Percentiles rank a stretch among this genome's conserved stretches.
These are phyloP conservation scores for Umbelopsis sp. DNA, from an alignment of 192 early-diverging fungal genomes.

Conservation along the genomic window DNA sequence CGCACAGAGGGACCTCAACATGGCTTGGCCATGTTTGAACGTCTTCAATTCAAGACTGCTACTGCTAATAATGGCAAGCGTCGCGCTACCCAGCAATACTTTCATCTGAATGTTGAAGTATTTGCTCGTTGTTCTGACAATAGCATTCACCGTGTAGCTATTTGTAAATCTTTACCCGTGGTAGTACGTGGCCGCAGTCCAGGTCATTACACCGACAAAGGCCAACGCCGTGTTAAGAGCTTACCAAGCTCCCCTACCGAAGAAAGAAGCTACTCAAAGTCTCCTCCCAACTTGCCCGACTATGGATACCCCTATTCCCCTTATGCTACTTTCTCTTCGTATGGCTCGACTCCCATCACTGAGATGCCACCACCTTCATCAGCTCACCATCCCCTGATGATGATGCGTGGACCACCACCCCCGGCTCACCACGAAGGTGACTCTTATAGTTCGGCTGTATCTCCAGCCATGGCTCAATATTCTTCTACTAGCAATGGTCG, in stretches of 20 bases:
- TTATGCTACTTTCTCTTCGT: constrained; percentile 5
- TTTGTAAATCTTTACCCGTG: constrained; percentile 70
- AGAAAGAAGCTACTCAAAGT: constrained; percentile 15
- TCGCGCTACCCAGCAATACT: constrained; percentile 90
- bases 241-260: constrained; percentile 6
- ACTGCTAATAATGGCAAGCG: constrained; percentile 93
- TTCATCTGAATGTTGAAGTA: constrained; percentile 72
- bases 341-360: constrained; percentile 6
- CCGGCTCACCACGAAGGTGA: not conserved
- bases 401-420: constrained; percentile 3
- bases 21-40: constrained; percentile 74
- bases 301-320: constrained; percentile 20
- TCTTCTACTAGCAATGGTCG: constrained; percentile 1
- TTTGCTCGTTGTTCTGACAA: constrained; percentile 68
- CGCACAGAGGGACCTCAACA: constrained; percentile 62
- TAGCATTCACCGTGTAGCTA: constrained; percentile 56
- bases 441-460: not conserved
- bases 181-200: constrained; percentile 90
- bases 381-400: constrained; percentile 9
- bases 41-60: constrained; percentile 93
- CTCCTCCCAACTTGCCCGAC: constrained; percentile 14
- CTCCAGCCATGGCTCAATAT: constrained; percentile 14
- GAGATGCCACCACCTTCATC: constrained; percentile 5
- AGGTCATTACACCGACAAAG: constrained; percentile 77
- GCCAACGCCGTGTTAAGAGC: constrained; percentile 5